Percentiles rank a stretch among this genome's conserved stretches.
Conservation (phyloP, 2,329 filamentous ascomycete genomes). For the Cladorrhinum sp. region DNA sequence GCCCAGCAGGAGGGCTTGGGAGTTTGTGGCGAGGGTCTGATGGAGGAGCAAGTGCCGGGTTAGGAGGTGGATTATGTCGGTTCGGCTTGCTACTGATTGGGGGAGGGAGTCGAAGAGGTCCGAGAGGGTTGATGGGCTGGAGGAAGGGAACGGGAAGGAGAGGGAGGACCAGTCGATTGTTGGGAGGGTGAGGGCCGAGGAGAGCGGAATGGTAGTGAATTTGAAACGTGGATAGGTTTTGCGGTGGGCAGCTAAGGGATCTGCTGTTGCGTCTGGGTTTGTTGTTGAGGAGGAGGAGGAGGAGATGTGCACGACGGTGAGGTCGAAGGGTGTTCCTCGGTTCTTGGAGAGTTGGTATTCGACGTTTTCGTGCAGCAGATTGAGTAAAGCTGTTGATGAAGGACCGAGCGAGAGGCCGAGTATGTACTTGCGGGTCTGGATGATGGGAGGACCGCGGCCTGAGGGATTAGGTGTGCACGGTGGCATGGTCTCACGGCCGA, state of each 20-base stretch:
- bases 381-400: constrained; percentile 73
- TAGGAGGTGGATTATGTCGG: constrained; percentile 70
- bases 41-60: constrained; percentile 68
- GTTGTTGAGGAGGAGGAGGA: too few species aligned
- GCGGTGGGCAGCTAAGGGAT: constrained; percentile 53
- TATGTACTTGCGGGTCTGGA: constrained; percentile 52
- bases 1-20: constrained; percentile 73
- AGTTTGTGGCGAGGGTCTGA: constrained; percentile 57
- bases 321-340: constrained; percentile 63
- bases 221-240: constrained; percentile 62
- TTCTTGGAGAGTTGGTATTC: constrained; percentile 62
- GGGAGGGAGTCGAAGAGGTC: constrained; percentile 59
- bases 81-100: constrained; percentile 64
- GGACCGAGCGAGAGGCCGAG: constrained; percentile 80
- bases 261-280: constrained; percentile 36
- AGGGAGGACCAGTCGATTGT: constrained; percentile 55
- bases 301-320: constrained; percentile 56
- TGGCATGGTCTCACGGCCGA: constrained; percentile 48
- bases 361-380: constrained; percentile 70
- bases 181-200: constrained; percentile 53
- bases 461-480: constrained; percentile 13
- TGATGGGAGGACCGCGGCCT: constrained; percentile 22
- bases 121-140: constrained; percentile 13
- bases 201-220: constrained; percentile 63
- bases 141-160: constrained; percentile 20